These are phyloP conservation scores for Colletotrichum chrysophilum DNA, from an alignment of 2,329 filamentous ascomycete genomes.

Conservation along the genomic window DNA sequence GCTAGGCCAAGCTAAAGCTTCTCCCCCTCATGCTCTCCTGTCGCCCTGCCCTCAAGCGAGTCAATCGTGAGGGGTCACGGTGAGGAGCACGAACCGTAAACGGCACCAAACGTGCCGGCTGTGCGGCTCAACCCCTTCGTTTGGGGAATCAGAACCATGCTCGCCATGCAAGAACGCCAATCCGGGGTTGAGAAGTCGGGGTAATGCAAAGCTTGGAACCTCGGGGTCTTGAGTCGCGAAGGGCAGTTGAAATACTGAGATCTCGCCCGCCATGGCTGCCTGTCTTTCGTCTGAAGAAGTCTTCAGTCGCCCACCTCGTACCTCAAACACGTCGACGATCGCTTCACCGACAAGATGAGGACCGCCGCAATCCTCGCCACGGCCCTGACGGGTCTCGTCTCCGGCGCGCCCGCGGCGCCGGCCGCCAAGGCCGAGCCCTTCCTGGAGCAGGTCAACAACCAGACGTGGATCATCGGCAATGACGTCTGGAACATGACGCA, in stretches of 20 bases:
- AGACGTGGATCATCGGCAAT: constrained; percentile 36
- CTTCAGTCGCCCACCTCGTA: neutral
- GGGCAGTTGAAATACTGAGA: neutral
- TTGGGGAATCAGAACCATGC: neutral
- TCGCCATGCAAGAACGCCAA: neutral
- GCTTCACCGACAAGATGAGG: neutral
- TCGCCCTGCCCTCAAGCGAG: neutral
- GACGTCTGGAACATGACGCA: constrained; percentile 34
- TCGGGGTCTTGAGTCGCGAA: neutral
- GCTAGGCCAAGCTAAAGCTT: neutral
- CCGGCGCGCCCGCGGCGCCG: neutral
- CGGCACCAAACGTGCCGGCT: neutral
- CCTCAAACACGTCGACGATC: neutral
- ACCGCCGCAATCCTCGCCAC: neutral
- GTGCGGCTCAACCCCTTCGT: neutral
- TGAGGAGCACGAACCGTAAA: neutral
- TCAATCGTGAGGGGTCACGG: neutral
- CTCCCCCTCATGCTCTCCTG: neutral
- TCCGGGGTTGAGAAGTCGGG: neutral
- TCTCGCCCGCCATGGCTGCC: neutral
- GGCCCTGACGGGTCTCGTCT: neutral
- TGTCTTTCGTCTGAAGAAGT: neutral
- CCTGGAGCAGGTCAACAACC: constrained; percentile 27
- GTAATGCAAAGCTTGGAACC: neutral
- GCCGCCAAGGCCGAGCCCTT: constrained; percentile 25